Conservation (phyloP, 1,139 yeast genomes). For the Meyerozyma guilliermondii region DNA sequence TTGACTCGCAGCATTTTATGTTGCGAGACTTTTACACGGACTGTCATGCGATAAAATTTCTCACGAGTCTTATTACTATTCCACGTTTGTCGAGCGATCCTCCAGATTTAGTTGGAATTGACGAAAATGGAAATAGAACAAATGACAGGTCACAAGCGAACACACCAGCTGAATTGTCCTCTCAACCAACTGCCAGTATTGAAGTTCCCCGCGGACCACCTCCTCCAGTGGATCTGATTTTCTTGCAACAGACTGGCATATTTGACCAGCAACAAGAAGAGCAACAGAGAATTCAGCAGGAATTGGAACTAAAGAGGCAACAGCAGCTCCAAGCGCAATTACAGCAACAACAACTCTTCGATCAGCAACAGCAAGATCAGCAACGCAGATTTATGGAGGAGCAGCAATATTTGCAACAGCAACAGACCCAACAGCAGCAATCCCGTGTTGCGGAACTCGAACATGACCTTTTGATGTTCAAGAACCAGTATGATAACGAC, state of each 20-base stretch:
- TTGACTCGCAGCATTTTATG: conserved; percentile 73
- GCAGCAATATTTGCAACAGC: conserved; percentile 64
- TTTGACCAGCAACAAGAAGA: conserved; percentile 50
- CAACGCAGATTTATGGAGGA: conserved; percentile 36
- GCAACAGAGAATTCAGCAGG: conserved; percentile 65
- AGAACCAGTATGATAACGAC: conserved; percentile 83
- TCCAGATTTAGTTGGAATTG: conserved; percentile 53
- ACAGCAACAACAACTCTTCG: conserved; percentile 59
- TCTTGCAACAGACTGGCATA: conserved; percentile 46
- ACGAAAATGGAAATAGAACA: conserved; percentile 34
- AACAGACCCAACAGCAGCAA: conserved; percentile 71
- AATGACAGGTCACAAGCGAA: conserved; percentile 28
- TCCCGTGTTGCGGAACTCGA: conserved; percentile 80
- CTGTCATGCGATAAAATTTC: conserved; percentile 78
- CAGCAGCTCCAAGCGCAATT: conserved; percentile 43
- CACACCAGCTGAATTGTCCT: conserved; percentile 21
- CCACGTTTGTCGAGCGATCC: conserved; percentile 70
- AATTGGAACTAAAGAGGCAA: conserved; percentile 42
- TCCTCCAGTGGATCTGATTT: conserved; percentile 39
- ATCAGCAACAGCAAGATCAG: conserved; percentile 73
- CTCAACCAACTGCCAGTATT: conserved; percentile 30
- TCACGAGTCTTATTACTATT: conserved; percentile 78
- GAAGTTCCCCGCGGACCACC: conserved; percentile 22
- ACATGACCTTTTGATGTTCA: conserved; percentile 69
- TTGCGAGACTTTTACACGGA: conserved; percentile 86